Base-by-base conservation (phyloP, 192 early-diverging fungal genomes). In the Glomus cerebriforme region DNA sequence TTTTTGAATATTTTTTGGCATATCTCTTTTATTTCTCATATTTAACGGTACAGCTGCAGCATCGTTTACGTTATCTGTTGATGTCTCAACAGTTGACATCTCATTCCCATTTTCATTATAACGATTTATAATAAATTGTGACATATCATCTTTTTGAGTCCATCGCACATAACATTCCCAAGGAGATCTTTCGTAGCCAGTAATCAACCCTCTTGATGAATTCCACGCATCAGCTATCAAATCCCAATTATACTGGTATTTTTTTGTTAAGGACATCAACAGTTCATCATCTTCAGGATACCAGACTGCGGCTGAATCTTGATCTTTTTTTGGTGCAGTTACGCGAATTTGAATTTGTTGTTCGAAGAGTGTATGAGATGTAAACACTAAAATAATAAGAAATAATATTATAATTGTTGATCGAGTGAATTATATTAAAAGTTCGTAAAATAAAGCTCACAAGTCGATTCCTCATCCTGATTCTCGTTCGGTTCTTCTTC, bases 141-240 rank as follows among this genome's bases (percentile, higher is more conserved):
- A 79, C 1, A 86, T 81, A 17, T 82, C 79, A 32, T 90, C 86
- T 70, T 86, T 88, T 74, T 87, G 85, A 45, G 81, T 80, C 87
- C 87, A 93, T 15, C 90, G 86, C 47, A 85, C 77, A 77, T 89
- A 90, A 54, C 92, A 93, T 32, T 93, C 93, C 85, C 89, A 94
- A 10, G 90, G 85, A 10, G 86, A 88, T 17, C 91, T 79, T 45
- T 81, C 81, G 60, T 88, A 86, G 1, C 87, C 87, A 34, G 81
- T 84, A 17, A 86, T 81, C 4, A 87, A 66, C 10, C 81, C 81
- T 29, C 88, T 87, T 29, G 82, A 80, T 1, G 85, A 82, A 65
- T 87, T 89, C 24, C 93, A 82, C 1, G 89, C 75, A 32, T 93
- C 92, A n/a, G 85, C 76, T 27, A 95, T 90, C 22, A 91, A 73